These are phyloP conservation scores for Suillus spraguei DNA, from an alignment of 768 basidiomycete genomes.

Conservation along the genomic window DNA sequence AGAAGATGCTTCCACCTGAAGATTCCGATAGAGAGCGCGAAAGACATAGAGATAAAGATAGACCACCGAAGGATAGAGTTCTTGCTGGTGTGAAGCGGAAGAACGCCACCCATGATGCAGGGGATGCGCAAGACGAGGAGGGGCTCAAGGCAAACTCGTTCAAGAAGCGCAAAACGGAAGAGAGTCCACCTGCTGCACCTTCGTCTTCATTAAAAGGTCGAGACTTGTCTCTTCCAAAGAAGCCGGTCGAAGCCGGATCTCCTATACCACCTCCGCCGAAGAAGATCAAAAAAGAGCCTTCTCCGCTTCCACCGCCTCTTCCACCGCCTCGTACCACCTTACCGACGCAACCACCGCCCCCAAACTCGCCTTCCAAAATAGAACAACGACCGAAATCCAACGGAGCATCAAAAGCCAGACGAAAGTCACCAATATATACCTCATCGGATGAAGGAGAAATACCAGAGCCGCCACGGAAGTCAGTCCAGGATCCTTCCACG, in stretches of 20 bases:
- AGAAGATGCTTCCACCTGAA: constrained; percentile 27
- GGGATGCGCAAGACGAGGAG: constrained; percentile 31
- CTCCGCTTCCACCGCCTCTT: constrained; percentile 20
- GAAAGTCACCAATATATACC: constrained; percentile 33
- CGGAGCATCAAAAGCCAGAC: constrained; percentile 7
- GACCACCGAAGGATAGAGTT: constrained; percentile 25
- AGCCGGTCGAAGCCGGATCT: constrained; percentile 30
- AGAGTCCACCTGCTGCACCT: constrained; percentile 23
- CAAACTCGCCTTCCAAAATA: neutral
- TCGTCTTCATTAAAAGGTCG: constrained; percentile 11
- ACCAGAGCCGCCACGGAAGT: constrained; percentile 72
- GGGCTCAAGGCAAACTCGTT: constrained; percentile 16
- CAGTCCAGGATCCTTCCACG: constrained; percentile 50
- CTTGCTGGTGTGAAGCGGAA: constrained; percentile 42
- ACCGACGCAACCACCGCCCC: neutral
- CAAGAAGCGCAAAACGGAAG: constrained; percentile 50
- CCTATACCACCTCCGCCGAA: constrained; percentile 17
- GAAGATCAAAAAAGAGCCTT: constrained; percentile 43
- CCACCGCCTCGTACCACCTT: constrained; percentile 23
- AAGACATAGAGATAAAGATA: constrained; percentile 26
- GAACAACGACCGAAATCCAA: constrained; percentile 4
- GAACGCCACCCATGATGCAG: constrained; percentile 31
- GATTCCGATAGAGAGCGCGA: constrained; percentile 30
- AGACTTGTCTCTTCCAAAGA: constrained; percentile 37
- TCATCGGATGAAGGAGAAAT: constrained; percentile 45